phyloP scores from a whole-genome alignment of 352 stramenopile species.

The Phytophthora citricola region DNA sequence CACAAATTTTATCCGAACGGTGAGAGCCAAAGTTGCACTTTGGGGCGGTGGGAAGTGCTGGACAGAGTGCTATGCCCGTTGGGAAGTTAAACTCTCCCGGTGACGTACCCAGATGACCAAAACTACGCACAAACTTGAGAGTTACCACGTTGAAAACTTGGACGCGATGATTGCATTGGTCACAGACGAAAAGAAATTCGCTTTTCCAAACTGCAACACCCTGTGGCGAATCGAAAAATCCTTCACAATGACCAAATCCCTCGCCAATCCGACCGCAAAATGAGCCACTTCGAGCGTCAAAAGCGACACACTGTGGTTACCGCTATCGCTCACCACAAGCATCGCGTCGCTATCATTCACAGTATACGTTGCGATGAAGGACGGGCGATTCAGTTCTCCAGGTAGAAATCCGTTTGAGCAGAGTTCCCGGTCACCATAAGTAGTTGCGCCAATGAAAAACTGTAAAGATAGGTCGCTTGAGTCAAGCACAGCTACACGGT shows the following conservation, averaged over 20 bases:
- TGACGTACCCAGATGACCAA: slow-evolving; percentile 42
- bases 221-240: slow-evolving; percentile 64
- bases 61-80: slow-evolving; percentile 47
- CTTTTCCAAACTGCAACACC: slow-evolving; percentile 56
- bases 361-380: slow-evolving; percentile 41
- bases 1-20: slow-evolving; percentile 55
- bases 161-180: slow-evolving; percentile 76
- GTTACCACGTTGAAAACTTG: slow-evolving; percentile 59
- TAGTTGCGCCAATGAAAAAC: slow-evolving; percentile 59
- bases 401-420: slow-evolving; percentile 56
- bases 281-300: slow-evolving; percentile 43
- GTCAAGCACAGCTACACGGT: slow-evolving; percentile 60
- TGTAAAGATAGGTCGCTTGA: slow-evolving; percentile 24
- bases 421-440: slow-evolving; percentile 57
- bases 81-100: slow-evolving; percentile 62
- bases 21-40: slow-evolving; percentile 62
- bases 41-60: slow-evolving; percentile 35
- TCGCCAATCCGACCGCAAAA: slow-evolving; percentile 53
- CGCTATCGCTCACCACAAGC: slow-evolving; percentile 62
- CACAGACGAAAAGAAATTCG: slow-evolving; percentile 54
- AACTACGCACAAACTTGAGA: slow-evolving; percentile 26
- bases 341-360: slow-evolving; percentile 7
- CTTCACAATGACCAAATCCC: slow-evolving; percentile 60
- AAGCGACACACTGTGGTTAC: slow-evolving; percentile 66
- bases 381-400: slow-evolving; percentile 61